Base-by-base conservation (phyloP, 1,284 basidiomycete genomes). In the Cryptococcus jaspeensis region DNA sequence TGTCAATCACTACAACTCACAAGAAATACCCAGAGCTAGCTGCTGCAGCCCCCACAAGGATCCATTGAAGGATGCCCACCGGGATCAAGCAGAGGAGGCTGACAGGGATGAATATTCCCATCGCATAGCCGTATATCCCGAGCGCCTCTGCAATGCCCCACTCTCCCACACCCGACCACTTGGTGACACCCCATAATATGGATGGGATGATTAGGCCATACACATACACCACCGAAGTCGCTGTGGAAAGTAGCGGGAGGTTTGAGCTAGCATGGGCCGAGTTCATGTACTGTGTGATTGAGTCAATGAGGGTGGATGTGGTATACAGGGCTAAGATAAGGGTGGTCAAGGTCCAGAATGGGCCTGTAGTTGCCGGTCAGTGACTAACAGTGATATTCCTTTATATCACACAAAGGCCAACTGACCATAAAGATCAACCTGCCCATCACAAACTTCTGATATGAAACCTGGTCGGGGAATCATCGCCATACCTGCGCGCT, bases 271-370 rank as follows among this genome's bases (percentile, higher is more conserved):
- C 53, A 48, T 49, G 58, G 3, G 58, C 52, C 39, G 66, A 63
- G 25, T 88, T 87, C 41, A 95, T 83, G 77, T 92, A 95, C 20
- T 85, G 83, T 1, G 87, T 81, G 65, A 96, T 87, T 40, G 89
- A 90, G 7, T 88, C 85, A 1, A 87, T 90, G 43, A 96, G 85
- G 22, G 89, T 92, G 0, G 92, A 94, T 36, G 89, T 93, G 56
- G 94, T 85, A 80, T 93, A 96, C 54, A 96, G 84, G 1, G 87
- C 82, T 70, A 96, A 90, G 50, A 95, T 88, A 62, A 96, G 84
- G 1, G 92, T 95, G 0, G 92, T 93, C 48, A 94, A 83, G 0
- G 92, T 90, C 93, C 93, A 97, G 80, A 97, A 96, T 0, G 93
- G 92, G 1, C 93, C 92, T 80, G 61, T 16, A 15, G 22, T 38